Evolutionary conservation across 306 rosid genomes (phyloP), one percentile per base, ranked within the genome.

Genomic region (Citrullus amarus): DNA sequence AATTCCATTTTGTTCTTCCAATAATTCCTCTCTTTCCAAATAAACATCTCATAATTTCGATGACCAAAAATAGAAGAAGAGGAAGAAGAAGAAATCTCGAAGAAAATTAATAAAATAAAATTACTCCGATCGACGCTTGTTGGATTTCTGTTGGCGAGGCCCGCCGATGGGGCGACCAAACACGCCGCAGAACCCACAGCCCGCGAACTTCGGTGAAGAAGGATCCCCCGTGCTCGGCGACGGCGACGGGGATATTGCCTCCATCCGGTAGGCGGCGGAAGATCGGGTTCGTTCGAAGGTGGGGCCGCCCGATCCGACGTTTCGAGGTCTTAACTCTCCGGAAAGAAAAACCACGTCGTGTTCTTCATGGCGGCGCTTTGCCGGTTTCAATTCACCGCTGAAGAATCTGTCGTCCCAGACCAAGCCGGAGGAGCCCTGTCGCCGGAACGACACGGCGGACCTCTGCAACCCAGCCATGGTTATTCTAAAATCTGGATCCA

Each of bases 401-500:
- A 78, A 18, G 20, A 55, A 50, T 70, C 59, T 74, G 60, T 84
- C 87, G 15, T 81, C 76, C 82, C 84, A 78, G 1, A 84, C 78
- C 34, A 78, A 16, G 51, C 84, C 87, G 0, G 87, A 84, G 34
- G 84, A 84, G 14, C 82, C 87, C 16, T 81, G 84, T 58, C 87
- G 80, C 78, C 84, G 70, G 79, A 84, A 81, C 22, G 87, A 81
- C n/a, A 80, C 48, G 39, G 80, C 78, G 4, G 87, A 84, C 78
- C 84, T 57, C 9, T 82, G 82, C 67, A 81, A 78, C 5, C 75
- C 78, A 12, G 76, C 78, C 84, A 81, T 81, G 38, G 28, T 14
- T 9, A 36, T 65, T 36, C 15, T 70, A 7, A 22, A 11, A 44
- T 22, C 38, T 4, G 36, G 28, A 36, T 20, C 28, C 71, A 65